Conservation (phyloP, 2,329 filamentous ascomycete species). For the Mollisiaceae sp. region DNA sequence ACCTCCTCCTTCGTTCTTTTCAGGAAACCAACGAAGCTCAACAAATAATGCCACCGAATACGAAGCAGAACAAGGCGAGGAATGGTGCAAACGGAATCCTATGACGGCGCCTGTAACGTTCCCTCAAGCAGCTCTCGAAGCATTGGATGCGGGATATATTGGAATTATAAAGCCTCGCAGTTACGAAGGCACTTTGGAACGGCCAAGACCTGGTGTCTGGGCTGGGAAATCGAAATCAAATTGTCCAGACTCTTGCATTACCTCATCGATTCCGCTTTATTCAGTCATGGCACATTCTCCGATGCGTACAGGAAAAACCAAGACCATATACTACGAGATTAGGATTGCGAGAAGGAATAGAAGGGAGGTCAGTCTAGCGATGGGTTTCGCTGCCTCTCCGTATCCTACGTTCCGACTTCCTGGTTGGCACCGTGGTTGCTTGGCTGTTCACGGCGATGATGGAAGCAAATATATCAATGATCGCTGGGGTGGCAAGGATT, state of each 20-base stretch:
- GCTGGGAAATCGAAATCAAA: conserved; percentile 47
- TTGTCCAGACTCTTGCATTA: conserved; percentile 65
- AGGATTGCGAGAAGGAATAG: conserved; percentile 52
- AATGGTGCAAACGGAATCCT: conserved; percentile 67
- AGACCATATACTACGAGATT: conserved; percentile 75
- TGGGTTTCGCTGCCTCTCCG: conserved; percentile 75
- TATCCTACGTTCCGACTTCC: conserved; percentile 80
- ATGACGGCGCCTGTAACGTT: conserved; percentile 60
- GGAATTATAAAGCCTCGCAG: conserved; percentile 57
- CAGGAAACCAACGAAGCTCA: conserved; percentile 66
- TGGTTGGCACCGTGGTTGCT: conserved; percentile 77
- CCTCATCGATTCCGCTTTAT: conserved; percentile 74
- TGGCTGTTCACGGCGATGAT: conserved; percentile 82
- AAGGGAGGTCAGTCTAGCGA: conserved; percentile 57
- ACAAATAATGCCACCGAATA: conserved; percentile 71
- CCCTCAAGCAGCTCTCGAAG: conserved; percentile 51
- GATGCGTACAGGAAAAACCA: conserved; percentile 50
- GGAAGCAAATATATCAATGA: conserved; percentile 79
- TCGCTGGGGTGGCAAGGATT: conserved; percentile 72
- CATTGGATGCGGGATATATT: conserved; percentile 58
- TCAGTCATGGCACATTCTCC: conserved; percentile 64
- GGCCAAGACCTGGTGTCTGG: conserved; percentile 58
- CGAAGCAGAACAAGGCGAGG: conserved; percentile 67
- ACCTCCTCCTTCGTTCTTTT: conserved; percentile 68
- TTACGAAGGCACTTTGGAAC: conserved; percentile 54